Evolutionary conservation across 345 rosid species (phyloP).

Genomic region (Aegle marmelos): DNA sequence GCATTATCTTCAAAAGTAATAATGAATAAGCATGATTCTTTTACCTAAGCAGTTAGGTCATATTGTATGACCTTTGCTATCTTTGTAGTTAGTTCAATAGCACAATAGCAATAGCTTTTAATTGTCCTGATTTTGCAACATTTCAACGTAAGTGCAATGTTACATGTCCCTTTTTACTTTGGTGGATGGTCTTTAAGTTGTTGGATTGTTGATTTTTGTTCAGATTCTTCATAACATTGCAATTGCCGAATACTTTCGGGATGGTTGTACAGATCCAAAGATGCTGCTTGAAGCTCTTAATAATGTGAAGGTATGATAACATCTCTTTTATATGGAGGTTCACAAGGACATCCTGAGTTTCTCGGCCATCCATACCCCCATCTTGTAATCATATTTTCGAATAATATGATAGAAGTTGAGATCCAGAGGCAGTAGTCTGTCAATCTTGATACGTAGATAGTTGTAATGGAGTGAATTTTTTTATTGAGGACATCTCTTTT

Average conservation of each 20-base stretch:
- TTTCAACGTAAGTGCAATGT: background rate
- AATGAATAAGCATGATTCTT: background rate
- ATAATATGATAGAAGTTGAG: background rate
- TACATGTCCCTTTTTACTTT: background rate
- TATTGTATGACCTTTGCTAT: background rate
- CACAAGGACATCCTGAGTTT: background rate
- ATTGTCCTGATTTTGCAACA: background rate
- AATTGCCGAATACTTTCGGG: constrained; percentile 64
- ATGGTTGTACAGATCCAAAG: constrained; percentile 73
- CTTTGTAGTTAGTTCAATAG: background rate
- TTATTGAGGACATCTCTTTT: background rate
- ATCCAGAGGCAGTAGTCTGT: background rate
- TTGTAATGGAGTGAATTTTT: background rate
- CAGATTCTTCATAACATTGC: constrained; percentile 95
- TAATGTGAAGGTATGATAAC: constrained; percentile 58
- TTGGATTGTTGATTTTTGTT: constrained; percentile 13
- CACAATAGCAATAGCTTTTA: background rate
- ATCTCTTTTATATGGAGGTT: background rate
- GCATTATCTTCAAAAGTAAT: background rate
- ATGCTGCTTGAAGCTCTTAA: constrained; percentile 70
- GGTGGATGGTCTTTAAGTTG: constrained; percentile 10
- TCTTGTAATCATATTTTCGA: background rate
- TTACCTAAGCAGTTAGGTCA: background rate
- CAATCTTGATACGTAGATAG: background rate
- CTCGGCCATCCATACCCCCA: too few species aligned